phyloP scores from a whole-genome alignment of 1,284 basidiomycete species.

The Schizophyllum commune region DNA sequence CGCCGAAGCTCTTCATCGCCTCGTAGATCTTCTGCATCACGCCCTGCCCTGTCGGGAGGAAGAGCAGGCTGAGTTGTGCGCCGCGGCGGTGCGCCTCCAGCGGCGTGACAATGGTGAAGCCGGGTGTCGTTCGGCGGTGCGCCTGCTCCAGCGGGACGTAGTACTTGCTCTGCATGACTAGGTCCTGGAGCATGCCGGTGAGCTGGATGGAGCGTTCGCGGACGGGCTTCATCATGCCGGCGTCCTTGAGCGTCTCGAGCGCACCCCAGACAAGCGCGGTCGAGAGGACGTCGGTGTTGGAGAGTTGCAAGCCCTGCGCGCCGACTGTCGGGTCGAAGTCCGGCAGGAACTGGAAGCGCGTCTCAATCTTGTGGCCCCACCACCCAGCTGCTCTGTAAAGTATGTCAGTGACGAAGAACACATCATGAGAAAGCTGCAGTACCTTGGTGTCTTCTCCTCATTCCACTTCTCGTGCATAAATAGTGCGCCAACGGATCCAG shows the following conservation, averaged over 20 bases:
- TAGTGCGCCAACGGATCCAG: constrained; percentile 91
- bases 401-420: constrained; percentile 10
- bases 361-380: constrained; percentile 91
- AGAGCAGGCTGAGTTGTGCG: constrained; percentile 78
- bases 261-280: constrained; percentile 77
- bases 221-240: constrained; percentile 65
- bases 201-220: constrained; percentile 64
- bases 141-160: constrained; percentile 43
- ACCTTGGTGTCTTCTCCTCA: constrained; percentile 50
- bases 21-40: not conserved
- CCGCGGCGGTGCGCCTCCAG: constrained; percentile 59
- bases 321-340: constrained; percentile 79
- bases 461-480: constrained; percentile 85
- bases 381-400: constrained; percentile 78
- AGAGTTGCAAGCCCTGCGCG: constrained; percentile 93
- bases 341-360: constrained; percentile 88
- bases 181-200: constrained; percentile 63
- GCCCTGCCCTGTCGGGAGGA: constrained; percentile 46
- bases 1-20: not conserved
- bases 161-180: constrained; percentile 56
- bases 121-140: constrained; percentile 30
- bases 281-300: constrained; percentile 83
- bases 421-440: constrained; percentile 21
- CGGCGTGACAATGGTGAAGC: constrained; percentile 89
- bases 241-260: constrained; percentile 72